A percentile compares a stretch with the other conserved stretches of the same genome.
These are phyloP conservation scores for Phytopythium montanum DNA, from an alignment of 352 stramenopile species.

Conservation along the genomic window DNA sequence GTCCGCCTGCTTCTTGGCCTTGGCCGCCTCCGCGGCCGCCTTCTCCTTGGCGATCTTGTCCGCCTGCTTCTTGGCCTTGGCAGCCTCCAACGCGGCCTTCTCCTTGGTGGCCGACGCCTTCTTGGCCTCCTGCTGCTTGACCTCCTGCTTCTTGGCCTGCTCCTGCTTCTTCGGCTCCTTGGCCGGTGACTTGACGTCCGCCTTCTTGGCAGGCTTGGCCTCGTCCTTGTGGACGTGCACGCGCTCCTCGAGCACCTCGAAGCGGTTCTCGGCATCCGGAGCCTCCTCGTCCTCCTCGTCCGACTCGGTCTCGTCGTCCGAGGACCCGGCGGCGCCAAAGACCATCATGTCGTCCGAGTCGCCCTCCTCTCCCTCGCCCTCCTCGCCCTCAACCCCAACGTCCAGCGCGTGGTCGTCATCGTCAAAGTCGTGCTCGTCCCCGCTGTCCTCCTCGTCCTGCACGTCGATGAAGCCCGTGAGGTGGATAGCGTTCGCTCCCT, in stretches of 20 bases:
- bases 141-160: slow-evolving; percentile 17
- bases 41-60: slow-evolving; percentile 39
- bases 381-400: no score
- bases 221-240: slow-evolving; percentile 20
- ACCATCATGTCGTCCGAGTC: slow-evolving; percentile 55
- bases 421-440: slow-evolving; percentile 53
- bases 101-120: slow-evolving; percentile 13
- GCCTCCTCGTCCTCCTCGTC: slow-evolving; percentile 39
- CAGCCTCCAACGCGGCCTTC: slow-evolving; percentile 5
- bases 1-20: slow-evolving; percentile 47
- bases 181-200: slow-evolving; percentile 23
- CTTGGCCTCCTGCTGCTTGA: slow-evolving; percentile 28
- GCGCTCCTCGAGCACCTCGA: slow-evolving; percentile 77
- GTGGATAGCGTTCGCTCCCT: slow-evolving; percentile 77
- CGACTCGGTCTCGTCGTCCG: slow-evolving; percentile 27
- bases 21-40: slow-evolving; percentile 35
- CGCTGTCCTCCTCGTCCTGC: slow-evolving; percentile 63
- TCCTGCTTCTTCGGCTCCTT: slow-evolving; percentile 25
- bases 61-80: no score
- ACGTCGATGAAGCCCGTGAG: slow-evolving; percentile 80
- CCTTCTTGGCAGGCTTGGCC: slow-evolving; percentile 12
- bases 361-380: slow-evolving; percentile 30
- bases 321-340: slow-evolving; percentile 35
- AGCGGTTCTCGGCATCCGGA: slow-evolving; percentile 42
- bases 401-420: slow-evolving; percentile 31